Evolutionary conservation across 768 basidiomycete genomes (phyloP).

Genomic region (Tulasnella sp.): DNA sequence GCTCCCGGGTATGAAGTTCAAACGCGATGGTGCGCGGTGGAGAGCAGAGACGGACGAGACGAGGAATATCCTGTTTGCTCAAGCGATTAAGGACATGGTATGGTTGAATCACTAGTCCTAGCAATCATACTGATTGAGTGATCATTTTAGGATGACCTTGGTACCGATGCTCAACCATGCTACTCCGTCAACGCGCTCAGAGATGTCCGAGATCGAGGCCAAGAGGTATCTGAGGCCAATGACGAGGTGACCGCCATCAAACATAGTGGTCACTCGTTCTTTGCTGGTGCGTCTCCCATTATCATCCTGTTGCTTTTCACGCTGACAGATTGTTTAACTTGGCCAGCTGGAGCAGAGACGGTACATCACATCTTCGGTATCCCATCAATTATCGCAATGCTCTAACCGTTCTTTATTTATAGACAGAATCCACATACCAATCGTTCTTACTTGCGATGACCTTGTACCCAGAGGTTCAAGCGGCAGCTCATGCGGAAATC

Average conservation of each 20-base stretch:
- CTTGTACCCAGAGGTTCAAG: conserved; percentile 22
- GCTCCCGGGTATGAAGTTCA: conserved; percentile 22
- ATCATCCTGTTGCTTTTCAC: background rate
- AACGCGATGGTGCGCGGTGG: background rate
- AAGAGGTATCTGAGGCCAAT: background rate
- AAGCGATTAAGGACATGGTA: background rate
- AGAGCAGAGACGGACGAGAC: background rate
- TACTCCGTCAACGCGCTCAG: background rate
- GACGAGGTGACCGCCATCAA: background rate
- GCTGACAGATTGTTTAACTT: background rate
- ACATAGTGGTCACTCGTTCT: background rate
- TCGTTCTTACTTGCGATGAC: background rate
- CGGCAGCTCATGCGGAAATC: conserved; percentile 34
- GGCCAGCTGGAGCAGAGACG: background rate
- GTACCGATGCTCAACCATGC: background rate
- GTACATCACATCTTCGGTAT: background rate
- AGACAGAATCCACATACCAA: conserved; percentile 2
- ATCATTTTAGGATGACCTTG: background rate
- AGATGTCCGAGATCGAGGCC: background rate
- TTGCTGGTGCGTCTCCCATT: background rate
- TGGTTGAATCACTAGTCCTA: no score
- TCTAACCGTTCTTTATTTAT: background rate
- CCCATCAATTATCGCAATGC: no score
- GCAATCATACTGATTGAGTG: background rate
- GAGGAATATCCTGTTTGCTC: background rate